Evolutionary conservation across 2,329 filamentous ascomycete genomes (phyloP), one percentile per base, ranked within the genome.

Genomic region (Penicillium concentricum): DNA sequence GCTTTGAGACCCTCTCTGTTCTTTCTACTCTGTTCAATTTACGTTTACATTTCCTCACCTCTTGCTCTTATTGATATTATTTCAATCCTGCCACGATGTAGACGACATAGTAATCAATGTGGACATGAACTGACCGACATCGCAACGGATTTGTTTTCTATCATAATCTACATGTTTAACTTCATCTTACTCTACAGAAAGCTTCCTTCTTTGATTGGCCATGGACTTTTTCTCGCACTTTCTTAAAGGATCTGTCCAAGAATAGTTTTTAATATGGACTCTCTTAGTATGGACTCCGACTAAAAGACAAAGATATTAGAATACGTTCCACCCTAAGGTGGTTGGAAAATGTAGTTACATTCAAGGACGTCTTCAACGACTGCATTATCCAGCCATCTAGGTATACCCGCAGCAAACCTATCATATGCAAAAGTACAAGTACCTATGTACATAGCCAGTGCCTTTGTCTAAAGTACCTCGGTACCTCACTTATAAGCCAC

Each of bases 101-200:
- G 60, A 59, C 52, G 51, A 59, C 55, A 58, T 58, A 61, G 60
- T 61, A 43, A 61, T 54, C 55, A 61, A 63, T 57, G 43, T 54
- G 55, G 60, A 60, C 38, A 62, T 63, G 55, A 35, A 22, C n/a
- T 18, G 13, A n/a, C 1, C 8, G 24, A 51, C 44, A 41, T 60
- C 49, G 43, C 39, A 24, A 54, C 38, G 32, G 50, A 39, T 35
- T 51, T 53, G 37, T 20, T 20, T 26, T 22, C n/a, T 38, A n/a
- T 16, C 18, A 22, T 46, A 22, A 32, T 7, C 8, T 6, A 34
- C 18, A n/a, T 22, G 5, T 16, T 32, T 7, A 20, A 4, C 8
- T 1, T 28, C 16, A 28, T 28, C 16, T 22, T 45, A 8, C 5
- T 45, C 8, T 16, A 51, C 3, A 30, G 24, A 34, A 18, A 9